Percentiles rank a stretch among this genome's conserved stretches.
These are phyloP conservation scores for Lachnellula arida DNA, from an alignment of 2,329 filamentous ascomycete species.

Conservation along the genomic window DNA sequence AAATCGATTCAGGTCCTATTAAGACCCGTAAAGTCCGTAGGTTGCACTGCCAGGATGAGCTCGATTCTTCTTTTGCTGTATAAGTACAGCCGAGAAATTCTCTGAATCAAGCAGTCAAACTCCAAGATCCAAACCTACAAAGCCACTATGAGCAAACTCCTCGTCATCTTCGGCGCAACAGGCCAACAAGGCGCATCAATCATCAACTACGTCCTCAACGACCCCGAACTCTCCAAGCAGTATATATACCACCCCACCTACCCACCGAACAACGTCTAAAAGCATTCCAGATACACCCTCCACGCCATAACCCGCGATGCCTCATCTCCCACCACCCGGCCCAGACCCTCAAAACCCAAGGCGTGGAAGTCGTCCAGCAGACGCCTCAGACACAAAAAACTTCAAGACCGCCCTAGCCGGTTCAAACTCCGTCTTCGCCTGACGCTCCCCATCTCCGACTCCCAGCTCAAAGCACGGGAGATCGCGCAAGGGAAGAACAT, in stretches of 20 bases:
- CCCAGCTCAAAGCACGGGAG: background rate
- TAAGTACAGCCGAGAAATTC: too few species aligned
- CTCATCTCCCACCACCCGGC: constrained; percentile 36
- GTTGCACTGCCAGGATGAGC: too few species aligned
- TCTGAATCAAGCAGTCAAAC: too few species aligned
- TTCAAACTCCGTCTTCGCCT: constrained; percentile 45
- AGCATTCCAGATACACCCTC: constrained; percentile 33
- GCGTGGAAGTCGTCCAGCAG: constrained; percentile 36
- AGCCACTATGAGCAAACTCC: constrained; percentile 30
- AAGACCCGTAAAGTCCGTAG: too few species aligned
- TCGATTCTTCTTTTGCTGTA: too few species aligned
- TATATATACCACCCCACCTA: too few species aligned
- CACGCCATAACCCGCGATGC: constrained; percentile 44
- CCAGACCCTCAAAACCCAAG: constrained; percentile 33
- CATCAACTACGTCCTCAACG: constrained; percentile 39
- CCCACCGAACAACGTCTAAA: too few species aligned
- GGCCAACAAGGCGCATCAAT: constrained; percentile 44
- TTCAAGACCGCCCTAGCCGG: constrained; percentile 38
- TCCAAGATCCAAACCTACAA: too few species aligned
- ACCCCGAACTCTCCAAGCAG: constrained; percentile 35
- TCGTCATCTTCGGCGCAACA: constrained; percentile 43
- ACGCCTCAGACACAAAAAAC: constrained; percentile 35
- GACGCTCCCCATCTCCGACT: constrained; percentile 39
- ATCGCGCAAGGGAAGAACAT: constrained; percentile 36
- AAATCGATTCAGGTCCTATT: too few species aligned